Conservation (phyloP, 139 green algal genomes). For the Edaphochlamys debaryana region DNA sequence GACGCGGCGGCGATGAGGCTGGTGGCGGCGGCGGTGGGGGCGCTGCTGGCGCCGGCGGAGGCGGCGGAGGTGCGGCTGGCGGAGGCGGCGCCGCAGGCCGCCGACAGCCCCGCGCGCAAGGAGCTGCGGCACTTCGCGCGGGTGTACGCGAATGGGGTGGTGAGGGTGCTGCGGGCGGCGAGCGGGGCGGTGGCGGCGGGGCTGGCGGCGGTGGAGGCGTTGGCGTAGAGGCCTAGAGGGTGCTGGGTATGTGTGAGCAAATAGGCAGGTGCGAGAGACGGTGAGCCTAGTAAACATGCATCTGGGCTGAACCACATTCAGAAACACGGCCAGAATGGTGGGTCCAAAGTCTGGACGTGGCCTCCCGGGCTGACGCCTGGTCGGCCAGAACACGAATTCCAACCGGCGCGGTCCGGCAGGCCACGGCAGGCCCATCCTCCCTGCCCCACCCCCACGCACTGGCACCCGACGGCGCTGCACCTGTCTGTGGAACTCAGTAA, state of each 20-base stretch:
- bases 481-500: background rate
- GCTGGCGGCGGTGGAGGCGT: background rate
- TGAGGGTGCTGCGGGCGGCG: background rate
- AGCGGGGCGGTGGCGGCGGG: background rate
- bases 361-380: too few species aligned
- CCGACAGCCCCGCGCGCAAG: background rate
- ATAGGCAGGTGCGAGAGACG: too few species aligned
- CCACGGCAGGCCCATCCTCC: too few species aligned
- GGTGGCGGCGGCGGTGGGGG: background rate
- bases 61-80: background rate
- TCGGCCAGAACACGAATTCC: too few species aligned
- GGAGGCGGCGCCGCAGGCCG: background rate
- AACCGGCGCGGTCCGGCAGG: too few species aligned
- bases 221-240: background rate
- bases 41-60: background rate
- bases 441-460: background rate
- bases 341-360: background rate
- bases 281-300: background rate
- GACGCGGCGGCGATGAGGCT: background rate
- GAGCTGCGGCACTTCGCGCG: conserved; percentile 23
- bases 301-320: background rate
- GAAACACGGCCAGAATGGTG: background rate
- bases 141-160: conserved; percentile 2
- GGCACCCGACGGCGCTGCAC: background rate
- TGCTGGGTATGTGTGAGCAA: background rate